Conservation (phyloP, 1,284 basidiomycete genomes). For the Cutaneotrichosporon curvatum region DNA sequence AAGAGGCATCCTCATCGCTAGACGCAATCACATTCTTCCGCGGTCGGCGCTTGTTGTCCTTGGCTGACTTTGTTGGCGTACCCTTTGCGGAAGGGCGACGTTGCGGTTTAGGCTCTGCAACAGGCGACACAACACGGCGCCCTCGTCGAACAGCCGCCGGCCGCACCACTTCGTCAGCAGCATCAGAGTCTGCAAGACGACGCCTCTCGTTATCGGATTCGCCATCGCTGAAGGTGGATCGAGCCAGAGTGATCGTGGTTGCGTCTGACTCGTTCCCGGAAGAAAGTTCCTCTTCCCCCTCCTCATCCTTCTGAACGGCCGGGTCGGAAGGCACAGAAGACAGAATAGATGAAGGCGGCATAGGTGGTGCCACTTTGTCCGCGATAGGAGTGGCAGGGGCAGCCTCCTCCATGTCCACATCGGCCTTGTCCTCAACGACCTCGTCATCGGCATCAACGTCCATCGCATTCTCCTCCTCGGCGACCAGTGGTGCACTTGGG, state of each 20-base stretch:
- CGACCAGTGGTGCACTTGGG: no score
- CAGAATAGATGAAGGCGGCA: constrained; percentile 9
- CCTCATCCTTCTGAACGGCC: background rate
- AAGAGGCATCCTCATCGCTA: constrained; percentile 11
- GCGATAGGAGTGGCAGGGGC: background rate
- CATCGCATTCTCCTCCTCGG: constrained; percentile 12
- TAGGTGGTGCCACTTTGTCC: background rate
- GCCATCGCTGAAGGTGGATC: constrained; percentile 20
- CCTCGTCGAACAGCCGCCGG: constrained; percentile 7
- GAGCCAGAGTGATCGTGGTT: constrained; percentile 30
- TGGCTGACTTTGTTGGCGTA: background rate
- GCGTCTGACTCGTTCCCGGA: constrained; percentile 31
- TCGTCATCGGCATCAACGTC: constrained; percentile 6
- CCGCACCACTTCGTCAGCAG: constrained; percentile 6
- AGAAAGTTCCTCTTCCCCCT: constrained; percentile 15
- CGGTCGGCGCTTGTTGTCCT: constrained; percentile 11
- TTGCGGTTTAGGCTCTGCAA: constrained; percentile 3
- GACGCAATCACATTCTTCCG: constrained; percentile 18
- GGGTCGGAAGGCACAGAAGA: constrained; percentile 11
- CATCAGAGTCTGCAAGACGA: background rate
- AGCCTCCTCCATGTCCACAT: background rate
- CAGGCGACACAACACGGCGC: constrained; percentile 10
- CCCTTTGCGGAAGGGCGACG: background rate
- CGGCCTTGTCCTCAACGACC: constrained; percentile 1
- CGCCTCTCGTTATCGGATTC: constrained; percentile 11